Evolutionary conservation across 1,139 yeast species (phyloP).

Genomic region (Taphrina confusa): DNA sequence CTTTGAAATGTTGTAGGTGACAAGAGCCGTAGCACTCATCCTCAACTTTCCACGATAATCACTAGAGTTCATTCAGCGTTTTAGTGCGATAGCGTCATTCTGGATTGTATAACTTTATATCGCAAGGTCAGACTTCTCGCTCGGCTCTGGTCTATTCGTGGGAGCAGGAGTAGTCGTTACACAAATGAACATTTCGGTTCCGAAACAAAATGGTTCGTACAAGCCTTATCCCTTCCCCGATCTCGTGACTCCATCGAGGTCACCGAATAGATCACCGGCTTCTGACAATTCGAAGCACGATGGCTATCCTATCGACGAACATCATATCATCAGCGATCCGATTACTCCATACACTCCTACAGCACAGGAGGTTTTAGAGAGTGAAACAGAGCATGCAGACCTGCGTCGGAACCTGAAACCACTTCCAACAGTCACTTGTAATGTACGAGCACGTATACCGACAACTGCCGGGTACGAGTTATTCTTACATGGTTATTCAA

Average conservation of each 20-base stretch:
- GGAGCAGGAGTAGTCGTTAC: too few relatives aligned
- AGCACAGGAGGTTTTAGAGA: background rate
- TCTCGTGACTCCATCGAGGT: constrained; percentile 27
- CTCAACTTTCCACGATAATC: too few relatives aligned
- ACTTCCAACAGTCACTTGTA: constrained; percentile 77
- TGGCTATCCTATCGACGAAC: constrained; percentile 10
- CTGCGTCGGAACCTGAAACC: constrained; percentile 27
- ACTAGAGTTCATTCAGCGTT: too few relatives aligned
- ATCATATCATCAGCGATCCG: constrained; percentile 7
- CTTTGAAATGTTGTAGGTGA: too few relatives aligned
- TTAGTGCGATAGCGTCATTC: too few relatives aligned
- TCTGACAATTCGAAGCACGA: background rate
- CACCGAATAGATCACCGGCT: constrained; percentile 17
- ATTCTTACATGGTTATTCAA: constrained; percentile 82
- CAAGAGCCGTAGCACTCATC: too few relatives aligned
- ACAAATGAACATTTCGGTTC: background rate
- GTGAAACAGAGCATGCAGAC: constrained; percentile 17
- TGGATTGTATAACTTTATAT: too few relatives aligned
- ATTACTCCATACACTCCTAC: background rate
- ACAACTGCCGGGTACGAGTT: constrained; percentile 93
- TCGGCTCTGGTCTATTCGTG: too few relatives aligned
- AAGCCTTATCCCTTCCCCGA: constrained; percentile 22
- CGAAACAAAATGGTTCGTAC: background rate
- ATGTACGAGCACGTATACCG: constrained; percentile 90
- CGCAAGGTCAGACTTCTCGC: too few relatives aligned